A percentile compares a stretch with the other conserved stretches of the same genome.
Conservation (phyloP, 2,329 filamentous ascomycete species). For the Trematosphaeria pertusa region DNA sequence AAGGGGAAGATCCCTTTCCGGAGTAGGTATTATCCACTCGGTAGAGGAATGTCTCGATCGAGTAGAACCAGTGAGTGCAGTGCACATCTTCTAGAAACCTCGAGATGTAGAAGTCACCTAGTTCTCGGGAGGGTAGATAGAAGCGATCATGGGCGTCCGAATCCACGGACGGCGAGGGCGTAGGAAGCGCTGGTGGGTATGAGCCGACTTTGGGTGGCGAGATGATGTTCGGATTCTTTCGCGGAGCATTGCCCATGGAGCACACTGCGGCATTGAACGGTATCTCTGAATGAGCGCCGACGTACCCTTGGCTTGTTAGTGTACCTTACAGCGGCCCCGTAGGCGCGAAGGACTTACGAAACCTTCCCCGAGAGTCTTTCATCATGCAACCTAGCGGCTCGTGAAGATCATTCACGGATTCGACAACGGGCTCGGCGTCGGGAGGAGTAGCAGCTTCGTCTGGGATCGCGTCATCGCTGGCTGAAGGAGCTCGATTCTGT, state of each 20-base stretch:
- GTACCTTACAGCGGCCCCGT: neutral
- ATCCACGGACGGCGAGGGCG: conserved; percentile 27
- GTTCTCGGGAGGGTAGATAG: conserved; percentile 39
- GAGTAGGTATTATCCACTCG: conserved; percentile 43
- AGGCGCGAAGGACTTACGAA: conserved; percentile 30
- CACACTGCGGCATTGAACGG: conserved; percentile 47
- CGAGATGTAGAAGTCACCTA: conserved; percentile 40
- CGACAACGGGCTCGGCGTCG: conserved; percentile 31
- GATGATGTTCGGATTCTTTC: conserved; percentile 37
- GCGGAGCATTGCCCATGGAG: conserved; percentile 30
- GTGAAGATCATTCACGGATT: conserved; percentile 44
- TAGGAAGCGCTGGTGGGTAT: conserved; percentile 38
- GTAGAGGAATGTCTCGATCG: conserved; percentile 39
- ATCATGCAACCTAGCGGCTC: conserved; percentile 47
- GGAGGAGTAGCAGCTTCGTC: conserved; percentile 31
- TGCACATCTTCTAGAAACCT: conserved; percentile 46
- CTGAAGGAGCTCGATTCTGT: conserved; percentile 31
- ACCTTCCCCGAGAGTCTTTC: conserved; percentile 44
- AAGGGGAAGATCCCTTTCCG: conserved; percentile 19
- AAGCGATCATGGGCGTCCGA: conserved; percentile 24
- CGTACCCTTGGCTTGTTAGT: conserved; percentile 31
- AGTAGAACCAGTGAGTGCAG: conserved; percentile 46
- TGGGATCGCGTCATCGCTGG: conserved; percentile 27
- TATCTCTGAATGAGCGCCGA: conserved; percentile 47
- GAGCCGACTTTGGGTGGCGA: conserved; percentile 35